These are phyloP conservation scores for Sarocladiaceae sp. DNA, from an alignment of 2,329 filamentous ascomycete genomes.

Conservation along the genomic window DNA sequence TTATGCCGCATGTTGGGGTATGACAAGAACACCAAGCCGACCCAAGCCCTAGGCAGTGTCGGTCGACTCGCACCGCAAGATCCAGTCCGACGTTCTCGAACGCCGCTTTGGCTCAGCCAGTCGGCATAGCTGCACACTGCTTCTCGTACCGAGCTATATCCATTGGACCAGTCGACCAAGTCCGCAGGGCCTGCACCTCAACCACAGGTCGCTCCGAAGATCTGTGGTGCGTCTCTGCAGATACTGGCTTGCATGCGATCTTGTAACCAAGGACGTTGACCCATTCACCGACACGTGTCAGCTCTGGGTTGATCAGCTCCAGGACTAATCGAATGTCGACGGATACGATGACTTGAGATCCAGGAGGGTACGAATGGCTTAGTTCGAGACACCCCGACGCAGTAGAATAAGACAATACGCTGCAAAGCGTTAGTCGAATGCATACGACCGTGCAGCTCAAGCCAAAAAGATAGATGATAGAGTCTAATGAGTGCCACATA, in stretches of 20 bases:
- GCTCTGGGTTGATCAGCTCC: slow-evolving; percentile 53
- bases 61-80: no score
- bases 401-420: slow-evolving; percentile 45
- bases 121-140: slow-evolving; percentile 41
- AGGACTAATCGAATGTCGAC: slow-evolving; percentile 71
- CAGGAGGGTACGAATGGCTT: slow-evolving; percentile 56
- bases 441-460: background rate
- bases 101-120: no score
- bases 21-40: no score
- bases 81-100: no score
- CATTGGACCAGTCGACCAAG: slow-evolving; percentile 72
- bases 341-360: slow-evolving; percentile 39
- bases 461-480: slow-evolving; percentile 7
- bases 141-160: slow-evolving; percentile 66
- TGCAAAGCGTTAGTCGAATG: slow-evolving; percentile 24
- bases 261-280: slow-evolving; percentile 84
- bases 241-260: slow-evolving; percentile 18
- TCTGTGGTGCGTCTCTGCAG: slow-evolving; percentile 11
- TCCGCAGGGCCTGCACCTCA: slow-evolving; percentile 64
- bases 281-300: slow-evolving; percentile 73
- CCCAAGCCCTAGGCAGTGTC: no score
- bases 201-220: slow-evolving; percentile 17
- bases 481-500: no score
- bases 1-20: no score
- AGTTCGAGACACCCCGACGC: slow-evolving; percentile 57